Evolutionary conservation across 108 stramenopile species (phyloP).

Genomic region (Skeletonema menzelii): DNA sequence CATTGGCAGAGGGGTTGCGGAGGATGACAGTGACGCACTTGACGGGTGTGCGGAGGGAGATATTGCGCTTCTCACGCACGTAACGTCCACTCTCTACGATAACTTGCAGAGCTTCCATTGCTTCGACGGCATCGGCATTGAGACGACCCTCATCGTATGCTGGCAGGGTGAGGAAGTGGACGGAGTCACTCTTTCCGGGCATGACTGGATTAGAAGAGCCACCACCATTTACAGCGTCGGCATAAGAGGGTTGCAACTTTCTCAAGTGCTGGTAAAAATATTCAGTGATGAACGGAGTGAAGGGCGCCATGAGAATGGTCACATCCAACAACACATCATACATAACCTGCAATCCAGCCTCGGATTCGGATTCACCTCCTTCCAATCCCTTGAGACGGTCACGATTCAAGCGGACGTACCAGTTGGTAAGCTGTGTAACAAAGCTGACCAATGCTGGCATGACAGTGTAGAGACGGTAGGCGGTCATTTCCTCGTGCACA

Average conservation of each 20-base stretch:
- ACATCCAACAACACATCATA: constrained; percentile 96
- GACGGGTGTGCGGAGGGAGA: constrained; percentile 91
- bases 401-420: constrained; percentile 99
- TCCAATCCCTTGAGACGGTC: constrained; percentile 97
- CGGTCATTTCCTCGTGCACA: constrained; percentile 98
- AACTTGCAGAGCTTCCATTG: constrained; percentile 90
- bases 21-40: constrained; percentile 91
- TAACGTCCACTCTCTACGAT: constrained; percentile 94
- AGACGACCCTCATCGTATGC: constrained; percentile 79
- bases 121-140: constrained; percentile 86
- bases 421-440: constrained; percentile 97
- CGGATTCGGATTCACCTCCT: constrained; percentile 78
- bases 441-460: constrained; percentile 96
- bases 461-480: constrained; percentile 98
- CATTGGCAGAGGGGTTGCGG: constrained; percentile 72
- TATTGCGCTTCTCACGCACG: constrained; percentile 92
- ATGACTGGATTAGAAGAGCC: constrained; percentile 77
- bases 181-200: constrained; percentile 93
- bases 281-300: constrained; percentile 99
- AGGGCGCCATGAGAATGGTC: constrained; percentile 96
- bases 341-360: constrained; percentile 90
- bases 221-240: constrained; percentile 59
- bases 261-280: constrained; percentile 97
- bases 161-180: constrained; percentile 94
- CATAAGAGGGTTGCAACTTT: constrained; percentile 87